These are phyloP conservation scores for Penicillium sp. DNA, from an alignment of 2,329 filamentous ascomycete species.

Conservation along the genomic window DNA sequence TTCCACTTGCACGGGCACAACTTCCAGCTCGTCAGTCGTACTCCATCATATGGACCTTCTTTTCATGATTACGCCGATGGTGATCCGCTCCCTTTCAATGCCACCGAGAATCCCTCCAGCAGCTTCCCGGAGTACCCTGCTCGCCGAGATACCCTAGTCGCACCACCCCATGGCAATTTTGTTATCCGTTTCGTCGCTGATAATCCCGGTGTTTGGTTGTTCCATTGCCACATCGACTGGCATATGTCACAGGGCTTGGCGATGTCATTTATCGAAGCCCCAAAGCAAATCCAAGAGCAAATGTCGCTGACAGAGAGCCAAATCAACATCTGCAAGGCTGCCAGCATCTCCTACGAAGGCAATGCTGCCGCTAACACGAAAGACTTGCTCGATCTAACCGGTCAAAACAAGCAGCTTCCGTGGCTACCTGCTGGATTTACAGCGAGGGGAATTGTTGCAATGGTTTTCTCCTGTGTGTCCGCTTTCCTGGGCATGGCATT, in stretches of 20 bases:
- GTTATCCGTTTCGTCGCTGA: constrained; percentile 54
- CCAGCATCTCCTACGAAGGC: constrained; percentile 54
- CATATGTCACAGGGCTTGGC: constrained; percentile 67
- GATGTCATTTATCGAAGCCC: constrained; percentile 63
- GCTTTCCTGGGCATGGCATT: constrained; percentile 67
- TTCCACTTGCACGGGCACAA: constrained; percentile 57
- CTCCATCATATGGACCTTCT: constrained; percentile 54
- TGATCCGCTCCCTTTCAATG: constrained; percentile 23
- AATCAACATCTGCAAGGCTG: constrained; percentile 56
- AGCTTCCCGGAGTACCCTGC: constrained; percentile 58
- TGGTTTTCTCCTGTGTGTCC: constrained; percentile 68
- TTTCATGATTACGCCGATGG: constrained; percentile 50
- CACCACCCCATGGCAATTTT: constrained; percentile 65
- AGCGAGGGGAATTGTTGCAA: constrained; percentile 66
- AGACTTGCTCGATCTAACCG: constrained; percentile 62
- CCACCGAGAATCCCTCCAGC: constrained; percentile 24
- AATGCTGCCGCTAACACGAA: constrained; percentile 73
- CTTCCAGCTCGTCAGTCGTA: constrained; percentile 67
- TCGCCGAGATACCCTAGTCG: constrained; percentile 65
- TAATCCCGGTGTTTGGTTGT: constrained; percentile 61
- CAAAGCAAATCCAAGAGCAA: constrained; percentile 59
- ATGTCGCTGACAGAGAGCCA: constrained; percentile 63
- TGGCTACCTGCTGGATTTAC: constrained; percentile 69
- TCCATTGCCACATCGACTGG: constrained; percentile 83
- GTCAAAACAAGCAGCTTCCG: constrained; percentile 56